Percentiles rank a stretch among this genome's conserved stretches.
Evolutionary conservation across 1,284 basidiomycete species (phyloP).

Genomic region (Anthracocystis walkeri): DNA sequence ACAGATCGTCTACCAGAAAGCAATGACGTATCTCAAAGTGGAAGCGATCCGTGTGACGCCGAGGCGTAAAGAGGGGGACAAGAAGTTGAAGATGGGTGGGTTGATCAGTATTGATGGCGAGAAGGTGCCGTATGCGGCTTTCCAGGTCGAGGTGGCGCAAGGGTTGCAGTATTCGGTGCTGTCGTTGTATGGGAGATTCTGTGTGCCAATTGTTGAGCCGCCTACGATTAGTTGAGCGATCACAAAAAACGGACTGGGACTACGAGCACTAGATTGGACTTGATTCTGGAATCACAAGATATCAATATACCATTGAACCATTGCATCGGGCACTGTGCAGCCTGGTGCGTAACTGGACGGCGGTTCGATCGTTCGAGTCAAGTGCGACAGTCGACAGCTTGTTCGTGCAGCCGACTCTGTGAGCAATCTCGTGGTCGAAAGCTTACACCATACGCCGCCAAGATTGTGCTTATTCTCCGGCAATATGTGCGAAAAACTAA

Average conservation of each 20-base stretch:
- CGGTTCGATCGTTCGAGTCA: no score
- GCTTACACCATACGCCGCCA: background rate
- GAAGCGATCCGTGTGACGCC: constrained; percentile 66
- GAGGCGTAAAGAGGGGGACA: constrained; percentile 45
- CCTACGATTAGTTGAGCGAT: constrained; percentile 12
- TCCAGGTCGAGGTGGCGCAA: constrained; percentile 80
- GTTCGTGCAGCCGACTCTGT: background rate
- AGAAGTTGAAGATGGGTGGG: constrained; percentile 43
- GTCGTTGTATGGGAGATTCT: constrained; percentile 50
- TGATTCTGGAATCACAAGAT: background rate
- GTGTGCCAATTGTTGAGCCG: constrained; percentile 38
- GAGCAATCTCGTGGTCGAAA: background rate
- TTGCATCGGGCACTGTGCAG: no score
- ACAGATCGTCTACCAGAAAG: constrained; percentile 54
- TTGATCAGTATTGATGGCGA: constrained; percentile 81
- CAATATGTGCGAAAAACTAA: background rate
- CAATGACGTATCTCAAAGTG: constrained; percentile 62
- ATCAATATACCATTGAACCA: no score
- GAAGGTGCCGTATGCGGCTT: constrained; percentile 80
- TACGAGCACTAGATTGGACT: background rate
- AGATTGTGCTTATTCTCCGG: background rate
- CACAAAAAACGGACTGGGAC: background rate
- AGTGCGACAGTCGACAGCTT: no score
- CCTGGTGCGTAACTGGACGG: no score
- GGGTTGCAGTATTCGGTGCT: constrained; percentile 44